Evolutionary conservation across 2,329 filamentous ascomycete genomes (phyloP).

Genomic region (Knufia fluminis): DNA sequence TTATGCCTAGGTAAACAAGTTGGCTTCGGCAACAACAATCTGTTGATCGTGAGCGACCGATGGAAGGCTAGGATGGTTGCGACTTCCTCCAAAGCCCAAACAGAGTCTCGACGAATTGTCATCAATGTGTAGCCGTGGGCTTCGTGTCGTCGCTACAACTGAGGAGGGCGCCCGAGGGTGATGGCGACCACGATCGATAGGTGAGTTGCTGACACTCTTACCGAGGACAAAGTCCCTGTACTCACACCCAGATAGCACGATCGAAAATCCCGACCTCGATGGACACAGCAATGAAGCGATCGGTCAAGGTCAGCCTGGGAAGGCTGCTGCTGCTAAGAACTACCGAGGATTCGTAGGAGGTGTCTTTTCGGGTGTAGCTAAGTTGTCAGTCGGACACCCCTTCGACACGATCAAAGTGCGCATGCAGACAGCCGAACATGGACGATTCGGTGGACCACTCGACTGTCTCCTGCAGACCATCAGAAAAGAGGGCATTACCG

Average conservation of each 20-base stretch:
- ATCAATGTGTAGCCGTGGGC: neutral
- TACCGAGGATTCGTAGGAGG: constrained; percentile 97
- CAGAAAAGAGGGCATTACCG: constrained; percentile 71
- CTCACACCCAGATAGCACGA: neutral
- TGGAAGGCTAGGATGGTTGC: neutral
- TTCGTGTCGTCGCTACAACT: neutral
- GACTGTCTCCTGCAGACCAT: constrained; percentile 80
- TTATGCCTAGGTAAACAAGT: neutral
- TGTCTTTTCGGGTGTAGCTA: constrained; percentile 89
- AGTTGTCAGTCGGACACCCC: constrained; percentile 50
- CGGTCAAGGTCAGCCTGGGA: constrained; percentile 8
- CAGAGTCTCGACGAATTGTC: neutral
- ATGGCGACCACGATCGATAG: constrained; percentile 10
- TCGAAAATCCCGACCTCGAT: constrained; percentile 1
- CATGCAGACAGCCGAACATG: constrained; percentile 69
- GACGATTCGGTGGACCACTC: constrained; percentile 75
- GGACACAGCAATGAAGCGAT: constrained; percentile 9
- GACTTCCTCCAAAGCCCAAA: neutral
- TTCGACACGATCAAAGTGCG: constrained; percentile 98
- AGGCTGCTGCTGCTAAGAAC: constrained; percentile 34
- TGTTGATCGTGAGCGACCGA: no score
- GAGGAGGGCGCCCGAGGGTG: constrained; percentile 5
- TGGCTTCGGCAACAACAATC: neutral
- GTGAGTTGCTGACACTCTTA: neutral
- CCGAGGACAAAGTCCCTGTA: neutral